Base-by-base conservation (phyloP, 768 basidiomycete species). In the Panus rudis region DNA sequence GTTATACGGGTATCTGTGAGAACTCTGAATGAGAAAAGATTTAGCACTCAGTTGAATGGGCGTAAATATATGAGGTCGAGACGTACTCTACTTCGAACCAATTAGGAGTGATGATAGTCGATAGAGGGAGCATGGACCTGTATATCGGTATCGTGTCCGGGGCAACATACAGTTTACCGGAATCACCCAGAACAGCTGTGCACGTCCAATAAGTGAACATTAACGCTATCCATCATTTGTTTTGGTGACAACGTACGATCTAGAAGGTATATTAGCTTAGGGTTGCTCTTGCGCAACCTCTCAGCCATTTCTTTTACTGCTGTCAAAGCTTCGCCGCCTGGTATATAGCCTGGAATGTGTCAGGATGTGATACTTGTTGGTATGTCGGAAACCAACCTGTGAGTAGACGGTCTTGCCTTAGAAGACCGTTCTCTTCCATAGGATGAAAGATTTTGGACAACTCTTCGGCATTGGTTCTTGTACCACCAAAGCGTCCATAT, bases 61-160 rank as follows among this genome's bases (percentile, higher is more conserved):
- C n/a, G n/a, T 37, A 31, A 21, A 22, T 13, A n/a, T 30, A 11
- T 31, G 25, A 8, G 28, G 25, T 23, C 19, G 34, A 31, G 12
- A 62, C 81, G 61, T 59, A 93, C 92, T 98, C 94, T 48, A 85
- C 87, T 68, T 99, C 96, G 54, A 92, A 99, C 79, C 92, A 96
- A 58, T 99, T 99, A 0, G 96, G 96, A 0, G 96, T 92, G 51
- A 97, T 97, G 37, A 97, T 81, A 0, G 88, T 88, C 3, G 96
- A 84, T n/a, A 80, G 65, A n/a, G 79, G 70, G 1, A 94, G 69
- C 66, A 92, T 76, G 31, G 72, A 66, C 35, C 81, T 78, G 67
- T 99, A 98, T 28, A 90, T 73, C 1, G 92, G 90, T 46, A 98
- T 69, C 7, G 92, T 90, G 48, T 89, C 81, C 17, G 82, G 70